Base-by-base conservation (phyloP, 495 filamentous ascomycete species). In the Hypoxylon fragiforme region DNA sequence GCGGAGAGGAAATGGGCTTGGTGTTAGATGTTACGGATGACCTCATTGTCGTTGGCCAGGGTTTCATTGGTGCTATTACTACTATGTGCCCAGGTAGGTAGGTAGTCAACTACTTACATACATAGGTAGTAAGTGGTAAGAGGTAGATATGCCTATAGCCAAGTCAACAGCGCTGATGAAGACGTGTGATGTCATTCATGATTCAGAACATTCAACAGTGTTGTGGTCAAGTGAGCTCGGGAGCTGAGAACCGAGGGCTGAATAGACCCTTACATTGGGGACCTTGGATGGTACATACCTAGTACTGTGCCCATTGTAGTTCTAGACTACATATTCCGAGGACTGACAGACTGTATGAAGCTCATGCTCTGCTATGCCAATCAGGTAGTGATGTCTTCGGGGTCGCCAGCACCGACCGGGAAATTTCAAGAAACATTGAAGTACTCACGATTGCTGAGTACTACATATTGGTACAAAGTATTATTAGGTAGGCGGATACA, bases 271-370 rank as follows among this genome's bases (percentile, higher is more conserved):
- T 49, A 9, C 13, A 16, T n/a, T n/a, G 34, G 34, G 45, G 14
- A 21, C 22, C 35, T 13, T 22, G 34, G 19, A 13, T 5, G 1
- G 35, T 28, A 28, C 24, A 28, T 28, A 9, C 24, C 24, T 28
- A n/a, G n/a, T n/a, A n/a, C n/a, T n/a, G n/a, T n/a, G n/a, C n/a
- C n/a, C n/a, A n/a, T n/a, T n/a, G n/a, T n/a, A n/a, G n/a, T n/a
- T n/a, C n/a, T n/a, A n/a, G n/a, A n/a, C n/a, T n/a, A 61, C 51
- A 50, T 54, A 46, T 41, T 46, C 46, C 39, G 28, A 44, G 35
- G 43, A 31, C 45, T 28, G 37, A 31, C 40, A 46, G 46, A n/a
- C 30, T 48, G 37, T 43, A 62, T 50, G 51, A 38, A 56, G 47
- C 47, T 56, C 43, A 36, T 54, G 43, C 47, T 43, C 50, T 44